Evolutionary conservation across 1,139 yeast species (phyloP).

Genomic region (Kazachstania sp.): DNA sequence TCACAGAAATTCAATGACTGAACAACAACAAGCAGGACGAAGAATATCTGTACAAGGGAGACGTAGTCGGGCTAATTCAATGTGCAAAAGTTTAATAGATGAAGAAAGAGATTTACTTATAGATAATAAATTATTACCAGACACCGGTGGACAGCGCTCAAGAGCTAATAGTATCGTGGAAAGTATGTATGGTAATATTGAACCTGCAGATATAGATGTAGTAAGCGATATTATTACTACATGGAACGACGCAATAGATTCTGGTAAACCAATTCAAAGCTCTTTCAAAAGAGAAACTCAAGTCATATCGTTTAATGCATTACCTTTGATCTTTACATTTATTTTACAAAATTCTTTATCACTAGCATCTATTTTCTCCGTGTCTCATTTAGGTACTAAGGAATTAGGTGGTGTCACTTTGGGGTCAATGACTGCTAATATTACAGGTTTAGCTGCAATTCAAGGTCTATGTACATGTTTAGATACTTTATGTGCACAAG

Average conservation of each 20-base stretch:
- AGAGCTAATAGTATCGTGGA: conserved; percentile 4
- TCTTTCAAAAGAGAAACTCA: conserved; percentile 27
- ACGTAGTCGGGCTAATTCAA: conserved; percentile 7
- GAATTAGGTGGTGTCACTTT: conserved; percentile 68
- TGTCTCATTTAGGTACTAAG: conserved; percentile 73
- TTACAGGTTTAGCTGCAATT: conserved; percentile 61
- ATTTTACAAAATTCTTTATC: conserved; percentile 74
- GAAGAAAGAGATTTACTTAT: conserved; percentile 28
- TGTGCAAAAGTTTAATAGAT: conserved; percentile 19
- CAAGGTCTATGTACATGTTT: conserved; percentile 70
- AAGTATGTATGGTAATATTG: conserved; percentile 5
- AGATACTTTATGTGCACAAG: conserved; percentile 76
- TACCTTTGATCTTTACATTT: conserved; percentile 67
- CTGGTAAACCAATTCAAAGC: conserved; percentile 24
- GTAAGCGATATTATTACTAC: conserved; percentile 20
- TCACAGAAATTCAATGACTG: background rate
- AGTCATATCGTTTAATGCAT: conserved; percentile 34
- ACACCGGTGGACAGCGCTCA: background rate
- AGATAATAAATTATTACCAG: conserved; percentile 22
- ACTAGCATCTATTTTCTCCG: conserved; percentile 75
- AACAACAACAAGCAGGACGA: background rate
- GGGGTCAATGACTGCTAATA: conserved; percentile 68
- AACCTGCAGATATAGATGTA: conserved; percentile 10
- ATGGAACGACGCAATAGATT: conserved; percentile 28
- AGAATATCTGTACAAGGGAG: background rate